phyloP scores from a whole-genome alignment of 768 basidiomycete species.

The Tubosaeta sp. region DNA sequence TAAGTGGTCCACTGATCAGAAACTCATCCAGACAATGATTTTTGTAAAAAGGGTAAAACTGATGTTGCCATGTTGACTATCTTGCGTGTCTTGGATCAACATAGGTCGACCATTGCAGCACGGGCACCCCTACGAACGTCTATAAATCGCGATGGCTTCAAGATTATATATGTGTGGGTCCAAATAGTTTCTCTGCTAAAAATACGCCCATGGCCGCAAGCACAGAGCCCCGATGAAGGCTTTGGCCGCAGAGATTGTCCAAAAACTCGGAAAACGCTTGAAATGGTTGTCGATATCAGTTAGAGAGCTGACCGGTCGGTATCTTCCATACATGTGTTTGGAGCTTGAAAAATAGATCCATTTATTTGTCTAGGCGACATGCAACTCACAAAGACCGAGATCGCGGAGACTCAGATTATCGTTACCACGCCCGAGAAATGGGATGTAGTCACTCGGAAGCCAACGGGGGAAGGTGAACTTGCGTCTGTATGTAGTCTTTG shows the following conservation, averaged over 20 bases:
- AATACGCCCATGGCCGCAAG: neutral
- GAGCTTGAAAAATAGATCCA: neutral
- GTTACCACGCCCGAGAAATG: conserved; percentile 99
- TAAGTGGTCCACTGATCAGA: conserved; percentile 37
- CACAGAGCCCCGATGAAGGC: conserved; percentile 96
- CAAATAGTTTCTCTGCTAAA: neutral
- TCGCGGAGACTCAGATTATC: conserved; percentile 93
- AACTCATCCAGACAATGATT: conserved; percentile 3
- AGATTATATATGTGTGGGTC: conserved; percentile 92
- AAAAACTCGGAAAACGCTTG: conserved; percentile 87
- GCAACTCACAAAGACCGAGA: conserved; percentile 93
- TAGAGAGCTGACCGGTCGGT: conserved; percentile 81
- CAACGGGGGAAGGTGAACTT: conserved; percentile 95
- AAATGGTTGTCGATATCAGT: conserved; percentile 85
- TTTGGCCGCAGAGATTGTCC: conserved; percentile 89
- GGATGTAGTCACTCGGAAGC: conserved; percentile 98
- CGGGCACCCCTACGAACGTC: conserved; percentile 38
- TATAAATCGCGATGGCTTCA: conserved; percentile 74
- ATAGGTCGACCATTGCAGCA: conserved; percentile 37
- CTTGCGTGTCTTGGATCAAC: conserved; percentile 79
- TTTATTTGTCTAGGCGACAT: conserved; percentile 62
- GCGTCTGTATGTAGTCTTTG: conserved; percentile 60
- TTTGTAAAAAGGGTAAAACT: conserved; percentile 80
- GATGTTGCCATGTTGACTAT: conserved; percentile 95
- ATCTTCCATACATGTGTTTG: neutral